Evolutionary conservation across 371 early-diverging fungal species (phyloP).

Genomic region (Mortierella sp.): DNA sequence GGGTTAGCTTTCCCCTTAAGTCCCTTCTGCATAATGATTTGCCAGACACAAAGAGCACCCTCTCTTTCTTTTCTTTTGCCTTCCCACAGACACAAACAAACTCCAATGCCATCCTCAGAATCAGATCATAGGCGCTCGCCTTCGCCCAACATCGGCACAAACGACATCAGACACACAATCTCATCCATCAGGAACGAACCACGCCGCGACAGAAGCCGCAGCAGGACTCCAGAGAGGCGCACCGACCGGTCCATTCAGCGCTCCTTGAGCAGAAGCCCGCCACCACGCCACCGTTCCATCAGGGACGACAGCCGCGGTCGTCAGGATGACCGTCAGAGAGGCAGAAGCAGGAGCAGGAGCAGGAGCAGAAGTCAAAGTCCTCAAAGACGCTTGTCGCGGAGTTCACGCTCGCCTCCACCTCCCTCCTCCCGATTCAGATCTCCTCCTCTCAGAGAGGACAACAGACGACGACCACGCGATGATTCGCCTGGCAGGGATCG

Average conservation of each 20-base stretch:
- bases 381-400: background rate
- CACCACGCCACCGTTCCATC: constrained; percentile 15
- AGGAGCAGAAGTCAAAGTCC: constrained; percentile 17
- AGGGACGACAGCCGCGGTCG: background rate
- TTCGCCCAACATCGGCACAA: constrained; percentile 10
- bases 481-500: constrained; percentile 16
- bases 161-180: constrained; percentile 24
- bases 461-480: constrained; percentile 9
- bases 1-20: too few relatives aligned
- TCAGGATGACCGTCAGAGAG: background rate
- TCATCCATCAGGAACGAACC: background rate
- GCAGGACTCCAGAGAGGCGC: background rate
- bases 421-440: constrained; percentile 18
- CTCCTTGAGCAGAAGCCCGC: background rate
- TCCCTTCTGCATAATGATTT: too few relatives aligned
- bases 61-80: background rate
- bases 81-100: background rate
- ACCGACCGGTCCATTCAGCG: constrained; percentile 1
- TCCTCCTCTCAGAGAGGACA: background rate
- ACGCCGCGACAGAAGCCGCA: background rate
- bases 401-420: background rate
- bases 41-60: background rate
- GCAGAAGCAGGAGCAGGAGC: background rate
- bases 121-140: constrained; percentile 6
- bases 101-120: constrained; percentile 9